A percentile compares a stretch with the other conserved stretches of the same genome.
Evolutionary conservation across 2,329 filamentous ascomycete genomes (phyloP).

Genomic region (Botrytis elliptica): DNA sequence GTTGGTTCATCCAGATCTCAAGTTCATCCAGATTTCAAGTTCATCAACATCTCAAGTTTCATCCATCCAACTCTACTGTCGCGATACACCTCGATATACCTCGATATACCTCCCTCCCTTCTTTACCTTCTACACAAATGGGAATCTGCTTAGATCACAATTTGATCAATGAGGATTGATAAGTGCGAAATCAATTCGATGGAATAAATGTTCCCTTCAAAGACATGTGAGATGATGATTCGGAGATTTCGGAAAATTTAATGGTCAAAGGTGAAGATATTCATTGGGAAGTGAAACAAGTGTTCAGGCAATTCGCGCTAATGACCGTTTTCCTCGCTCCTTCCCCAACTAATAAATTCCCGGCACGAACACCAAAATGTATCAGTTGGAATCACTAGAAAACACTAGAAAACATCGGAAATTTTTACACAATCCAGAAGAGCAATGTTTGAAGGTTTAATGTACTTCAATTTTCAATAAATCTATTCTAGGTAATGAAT

Average conservation of each 20-base stretch:
- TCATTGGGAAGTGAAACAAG: neutral
- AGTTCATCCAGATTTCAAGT: too few relatives aligned
- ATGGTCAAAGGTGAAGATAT: neutral
- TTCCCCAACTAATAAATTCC: neutral
- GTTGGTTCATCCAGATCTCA: too few relatives aligned
- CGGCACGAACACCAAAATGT: neutral
- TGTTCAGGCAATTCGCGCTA: neutral
- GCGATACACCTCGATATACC: neutral
- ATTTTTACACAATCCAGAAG: neutral
- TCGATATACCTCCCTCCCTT: too few relatives aligned
- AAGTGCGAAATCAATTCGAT: neutral
- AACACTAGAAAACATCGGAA: neutral
- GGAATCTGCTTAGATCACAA: neutral
- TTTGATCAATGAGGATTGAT: neutral
- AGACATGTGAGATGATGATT: neutral
- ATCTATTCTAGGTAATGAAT: conserved; percentile 33
- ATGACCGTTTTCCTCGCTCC: neutral
- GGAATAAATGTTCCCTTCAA: neutral
- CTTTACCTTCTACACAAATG: neutral
- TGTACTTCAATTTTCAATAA: conserved; percentile 3
- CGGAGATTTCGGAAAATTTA: neutral
- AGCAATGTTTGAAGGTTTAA: conserved; percentile 3
- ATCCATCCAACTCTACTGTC: too few relatives aligned
- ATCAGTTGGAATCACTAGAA: neutral
- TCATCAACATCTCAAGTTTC: too few relatives aligned